A percentile compares a stretch with the other conserved stretches of the same genome.
These are phyloP conservation scores for Glycine soja DNA, from an alignment of 306 rosid genomes.

Conservation along the genomic window DNA sequence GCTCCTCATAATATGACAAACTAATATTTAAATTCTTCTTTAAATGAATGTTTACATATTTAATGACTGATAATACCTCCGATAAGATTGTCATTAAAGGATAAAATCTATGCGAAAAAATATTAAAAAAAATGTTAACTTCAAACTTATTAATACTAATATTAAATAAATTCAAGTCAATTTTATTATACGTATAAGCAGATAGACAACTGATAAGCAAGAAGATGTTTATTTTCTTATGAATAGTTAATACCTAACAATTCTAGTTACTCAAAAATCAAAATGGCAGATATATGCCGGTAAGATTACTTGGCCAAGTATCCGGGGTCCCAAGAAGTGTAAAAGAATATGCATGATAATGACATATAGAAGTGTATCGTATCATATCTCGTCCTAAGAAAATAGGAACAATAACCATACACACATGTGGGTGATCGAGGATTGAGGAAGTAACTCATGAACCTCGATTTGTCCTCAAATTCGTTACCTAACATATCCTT, in stretches of 20 bases:
- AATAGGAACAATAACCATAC: conserved; percentile 1
- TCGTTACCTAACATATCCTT: conserved; percentile 52
- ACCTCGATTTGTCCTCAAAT: conserved; percentile 34
- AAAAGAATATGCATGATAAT: conserved; percentile 42
- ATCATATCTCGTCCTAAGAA: conserved; percentile 33
- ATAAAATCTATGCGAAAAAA: too few species aligned
- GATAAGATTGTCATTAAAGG: too few species aligned
- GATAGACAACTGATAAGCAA: background rate
- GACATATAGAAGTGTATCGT: conserved; percentile 31
- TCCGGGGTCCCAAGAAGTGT: conserved; percentile 15
- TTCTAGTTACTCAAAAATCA: background rate
- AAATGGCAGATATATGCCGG: background rate
- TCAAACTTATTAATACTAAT: background rate
- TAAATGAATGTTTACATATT: too few species aligned
- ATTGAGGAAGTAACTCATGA: conserved; percentile 28
- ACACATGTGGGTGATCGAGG: conserved; percentile 42
- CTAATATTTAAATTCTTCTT: too few species aligned
- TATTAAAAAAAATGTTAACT: background rate
- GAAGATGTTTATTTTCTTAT: background rate
- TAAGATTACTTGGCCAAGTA: background rate
- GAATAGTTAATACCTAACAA: background rate
- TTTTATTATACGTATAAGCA: background rate
- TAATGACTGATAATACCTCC: too few species aligned
- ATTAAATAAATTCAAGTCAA: background rate
- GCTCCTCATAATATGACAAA: too few species aligned